These are phyloP conservation scores for Nannizzia gypsea DNA, from an alignment of 2,329 filamentous ascomycete species.

Conservation along the genomic window DNA sequence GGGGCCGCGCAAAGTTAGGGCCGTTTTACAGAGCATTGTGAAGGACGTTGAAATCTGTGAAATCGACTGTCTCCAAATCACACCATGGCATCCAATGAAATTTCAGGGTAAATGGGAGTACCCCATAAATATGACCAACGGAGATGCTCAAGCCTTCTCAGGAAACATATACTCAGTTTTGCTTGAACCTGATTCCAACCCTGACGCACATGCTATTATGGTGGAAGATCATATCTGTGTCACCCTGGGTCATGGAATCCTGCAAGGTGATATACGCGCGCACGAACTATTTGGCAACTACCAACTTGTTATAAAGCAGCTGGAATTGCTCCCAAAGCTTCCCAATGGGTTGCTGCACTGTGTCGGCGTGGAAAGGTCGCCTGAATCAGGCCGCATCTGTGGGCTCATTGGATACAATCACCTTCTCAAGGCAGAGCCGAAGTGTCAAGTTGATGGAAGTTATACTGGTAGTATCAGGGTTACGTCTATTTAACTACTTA, in stretches of 20 bases:
- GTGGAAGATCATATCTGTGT: constrained; percentile 39
- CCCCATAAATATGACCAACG: constrained; percentile 29
- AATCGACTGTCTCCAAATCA: constrained; percentile 41
- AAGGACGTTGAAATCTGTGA: constrained; percentile 33
- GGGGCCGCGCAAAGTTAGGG: constrained; percentile 39
- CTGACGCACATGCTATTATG: constrained; percentile 42
- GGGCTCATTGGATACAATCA: constrained; percentile 11
- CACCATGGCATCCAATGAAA: constrained; percentile 49
- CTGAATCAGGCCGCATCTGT: constrained; percentile 26
- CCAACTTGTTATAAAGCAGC: constrained; percentile 29
- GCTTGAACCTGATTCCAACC: constrained; percentile 36
- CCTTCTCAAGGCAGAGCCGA: not conserved
- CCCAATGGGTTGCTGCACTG: constrained; percentile 36
- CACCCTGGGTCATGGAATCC: constrained; percentile 48
- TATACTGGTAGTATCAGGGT: no score
- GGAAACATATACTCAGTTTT: constrained; percentile 48
- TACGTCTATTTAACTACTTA: no score
- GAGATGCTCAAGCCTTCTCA: constrained; percentile 32
- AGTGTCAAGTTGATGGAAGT: not conserved
- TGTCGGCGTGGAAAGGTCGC: constrained; percentile 32
- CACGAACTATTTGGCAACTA: constrained; percentile 48
- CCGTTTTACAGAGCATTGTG: constrained; percentile 43
- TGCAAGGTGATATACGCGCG: constrained; percentile 28
- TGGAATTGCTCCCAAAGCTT: constrained; percentile 28
- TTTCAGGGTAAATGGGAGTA: constrained; percentile 35